Percentiles rank a stretch among this genome's conserved stretches.
These are phyloP conservation scores for Cryptosporidium tyzzeri DNA, from an alignment of 169 alveolate genomes.

Conservation along the genomic window DNA sequence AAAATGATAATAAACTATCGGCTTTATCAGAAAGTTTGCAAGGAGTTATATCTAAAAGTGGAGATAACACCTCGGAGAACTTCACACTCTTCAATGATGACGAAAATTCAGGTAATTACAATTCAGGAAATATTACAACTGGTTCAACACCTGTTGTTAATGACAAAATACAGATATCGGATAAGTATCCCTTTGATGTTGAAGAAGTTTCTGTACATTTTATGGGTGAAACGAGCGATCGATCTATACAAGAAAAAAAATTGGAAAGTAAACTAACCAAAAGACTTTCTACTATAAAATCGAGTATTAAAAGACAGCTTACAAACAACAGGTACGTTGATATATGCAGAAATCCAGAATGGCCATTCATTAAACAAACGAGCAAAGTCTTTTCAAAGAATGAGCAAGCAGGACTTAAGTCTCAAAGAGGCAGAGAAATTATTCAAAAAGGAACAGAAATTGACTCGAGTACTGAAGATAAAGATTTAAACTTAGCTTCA, in stretches of 20 bases:
- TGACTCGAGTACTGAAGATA: background rate
- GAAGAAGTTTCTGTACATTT: background rate
- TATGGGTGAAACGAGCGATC: background rate
- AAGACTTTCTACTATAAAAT: background rate
- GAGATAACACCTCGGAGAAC: background rate
- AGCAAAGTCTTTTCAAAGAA: slow-evolving; percentile 40
- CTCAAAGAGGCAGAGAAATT: background rate
- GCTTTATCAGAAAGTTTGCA: background rate
- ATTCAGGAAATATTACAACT: background rate
- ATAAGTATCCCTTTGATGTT: background rate
- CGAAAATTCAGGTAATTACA: slow-evolving; percentile 4
- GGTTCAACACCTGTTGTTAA: background rate
- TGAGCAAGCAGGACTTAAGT: background rate
- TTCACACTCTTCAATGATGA: background rate
- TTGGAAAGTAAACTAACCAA: background rate
- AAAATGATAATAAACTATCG: background rate
- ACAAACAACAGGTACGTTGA: slow-evolving; percentile 58
- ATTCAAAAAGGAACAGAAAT: background rate
- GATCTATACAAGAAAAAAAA: background rate
- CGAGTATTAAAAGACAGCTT: slow-evolving; percentile 51
- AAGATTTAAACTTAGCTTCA: background rate
- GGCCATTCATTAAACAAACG: slow-evolving; percentile 49
- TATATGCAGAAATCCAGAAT: slow-evolving; percentile 72
- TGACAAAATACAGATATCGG: background rate
- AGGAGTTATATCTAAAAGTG: background rate